Base-by-base conservation (phyloP, 441 rosid genomes). In the Aleurites moluccanus region DNA sequence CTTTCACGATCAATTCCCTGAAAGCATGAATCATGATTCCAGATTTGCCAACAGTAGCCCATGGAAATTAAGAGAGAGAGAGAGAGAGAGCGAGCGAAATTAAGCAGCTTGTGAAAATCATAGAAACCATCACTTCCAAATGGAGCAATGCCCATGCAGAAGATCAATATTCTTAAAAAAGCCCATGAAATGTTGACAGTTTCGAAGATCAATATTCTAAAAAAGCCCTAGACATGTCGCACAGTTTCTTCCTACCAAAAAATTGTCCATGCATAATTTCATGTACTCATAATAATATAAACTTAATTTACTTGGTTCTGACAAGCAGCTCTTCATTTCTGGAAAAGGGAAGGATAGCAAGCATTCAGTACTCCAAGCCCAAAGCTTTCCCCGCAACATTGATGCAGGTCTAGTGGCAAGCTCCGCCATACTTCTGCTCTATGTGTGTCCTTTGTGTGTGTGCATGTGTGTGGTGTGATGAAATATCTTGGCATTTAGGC, bases 1-100 rank as follows among this genome's bases (percentile, higher is more conserved):
- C 98, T 91, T 66, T 89, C 93, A 55, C 97, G 89, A 81, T 88
- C 98, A 77, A 94, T 96, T 81, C 99, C 99, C 98, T 96, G 86
- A 75, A 81, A 74, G 72, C 60, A 72, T 63, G 67, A 67, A 79
- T 61, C 56, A 68, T 67, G 53, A 62, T 66, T 66, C 71, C 78
- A 72, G 64, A 69, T 77, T 77, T 78, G 56, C 64, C 59, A 72
- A 75, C 45, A 52, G 62, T 10, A 66, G 30, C 61, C 1, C 56
- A 33, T 35, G 57, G 75, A 49, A 57, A 67, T 42, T n/a, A 11
- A 49, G 65, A 61, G 21, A 57, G 45, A 35, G 49, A 63, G 69
- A 57, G 45, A 35, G 49, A 63, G 69, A 49, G 65, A 61, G 21
- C 52, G 45, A 35, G 49, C 59, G 69, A 78, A 76, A 69, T 57